These are phyloP conservation scores for Stereocaulon alpinum DNA, from an alignment of 495 filamentous ascomycete genomes.

Conservation along the genomic window DNA sequence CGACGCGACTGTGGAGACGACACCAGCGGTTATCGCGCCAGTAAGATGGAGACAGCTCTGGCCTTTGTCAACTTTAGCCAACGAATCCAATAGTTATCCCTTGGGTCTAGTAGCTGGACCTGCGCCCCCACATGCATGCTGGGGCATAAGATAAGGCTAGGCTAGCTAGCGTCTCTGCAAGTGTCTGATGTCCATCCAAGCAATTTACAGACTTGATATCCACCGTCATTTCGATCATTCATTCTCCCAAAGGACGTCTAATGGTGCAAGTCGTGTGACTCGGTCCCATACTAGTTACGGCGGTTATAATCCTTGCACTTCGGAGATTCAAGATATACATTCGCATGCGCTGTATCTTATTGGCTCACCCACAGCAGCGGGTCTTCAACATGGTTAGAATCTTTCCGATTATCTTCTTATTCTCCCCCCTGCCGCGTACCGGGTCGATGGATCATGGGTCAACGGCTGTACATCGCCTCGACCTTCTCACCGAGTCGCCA, in stretches of 20 bases:
- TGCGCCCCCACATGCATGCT: background rate
- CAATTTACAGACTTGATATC: background rate
- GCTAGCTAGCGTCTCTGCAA: background rate
- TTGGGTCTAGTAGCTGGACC: background rate
- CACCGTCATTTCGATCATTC: background rate
- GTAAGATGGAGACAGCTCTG: background rate
- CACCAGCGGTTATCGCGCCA: slow-evolving; percentile 2
- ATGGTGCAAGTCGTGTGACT: background rate
- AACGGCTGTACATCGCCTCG: background rate
- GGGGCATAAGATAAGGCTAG: background rate
- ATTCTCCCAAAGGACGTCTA: background rate
- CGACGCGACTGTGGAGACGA: background rate
- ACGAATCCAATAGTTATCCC: background rate
- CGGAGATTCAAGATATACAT: background rate
- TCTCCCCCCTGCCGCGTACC: background rate
- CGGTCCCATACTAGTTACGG: background rate
- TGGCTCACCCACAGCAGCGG: background rate
- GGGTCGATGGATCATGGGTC: background rate
- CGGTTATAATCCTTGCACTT: background rate
- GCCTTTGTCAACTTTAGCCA: background rate
- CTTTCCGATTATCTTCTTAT: background rate
- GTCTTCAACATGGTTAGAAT: background rate
- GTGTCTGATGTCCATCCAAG: background rate
- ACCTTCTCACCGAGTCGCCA: background rate
- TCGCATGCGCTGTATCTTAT: background rate